Evolutionary conservation across 768 basidiomycete genomes (phyloP), one percentile per base, ranked within the genome.

Genomic region (Trichaptum fuscoviolaceum): DNA sequence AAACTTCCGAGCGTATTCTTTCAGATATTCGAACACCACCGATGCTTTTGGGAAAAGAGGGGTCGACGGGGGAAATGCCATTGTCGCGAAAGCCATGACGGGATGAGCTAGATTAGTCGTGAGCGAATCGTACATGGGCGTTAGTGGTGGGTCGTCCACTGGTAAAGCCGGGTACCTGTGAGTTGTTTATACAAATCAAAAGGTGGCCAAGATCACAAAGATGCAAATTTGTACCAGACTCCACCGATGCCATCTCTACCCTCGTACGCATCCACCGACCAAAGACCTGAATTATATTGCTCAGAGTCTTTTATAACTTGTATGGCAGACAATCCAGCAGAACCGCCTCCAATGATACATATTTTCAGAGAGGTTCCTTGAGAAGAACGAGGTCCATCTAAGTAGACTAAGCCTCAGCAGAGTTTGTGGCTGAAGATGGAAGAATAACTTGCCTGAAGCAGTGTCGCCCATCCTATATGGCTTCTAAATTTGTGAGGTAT

Each of bases 41-140:
- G 79, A 69, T 1, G 91, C 90, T 7, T 69, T 71, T 0, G 93
- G 92, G 74, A 83, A 95, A 27, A 93, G 78, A 1, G 87, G 81
- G 0, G 92, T 93, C 1, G 83, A 85, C 0, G 90, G 87, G 0
- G 90, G 90, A 71, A 93, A 93, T 0, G 81, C 71, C 71, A 84
- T 87, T 60, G 82, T 83, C 0, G 82, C 77, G 69, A 81, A 93
- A 1, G 84, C 84, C 93, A 95, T 94, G 63, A 88, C 66, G 0
- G 89, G 89, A 69, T 93, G 90, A 0, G 93, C 90, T 5, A 95
- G 73, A 70, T 94, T 94, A 0, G 92, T 89, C 23, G 88, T 89
- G 17, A 95, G 78, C 0, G 89, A 88, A 71, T 93, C 89, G 71
- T 95, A 95, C 10, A 92, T 71, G 1, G 93, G 86, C 0, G 90